Percentiles rank a stretch among this genome's conserved stretches.
Conservation (phyloP, 768 basidiomycete genomes). For the Xerocomellus intermedius region DNA sequence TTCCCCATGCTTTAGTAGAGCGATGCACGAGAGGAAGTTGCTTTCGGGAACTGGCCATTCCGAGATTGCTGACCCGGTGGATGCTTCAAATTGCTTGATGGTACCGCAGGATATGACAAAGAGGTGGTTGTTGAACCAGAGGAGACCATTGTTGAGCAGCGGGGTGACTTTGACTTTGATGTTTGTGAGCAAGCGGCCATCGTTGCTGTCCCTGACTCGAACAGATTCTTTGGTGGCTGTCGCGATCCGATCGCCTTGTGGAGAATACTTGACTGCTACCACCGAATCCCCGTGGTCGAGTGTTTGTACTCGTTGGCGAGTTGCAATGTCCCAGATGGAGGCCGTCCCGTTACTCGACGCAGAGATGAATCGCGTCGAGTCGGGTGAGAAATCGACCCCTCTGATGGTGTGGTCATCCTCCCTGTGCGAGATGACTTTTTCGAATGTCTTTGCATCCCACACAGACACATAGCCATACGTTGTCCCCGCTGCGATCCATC, state of each 20-base stretch:
- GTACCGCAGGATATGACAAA: background rate
- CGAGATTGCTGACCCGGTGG: background rate
- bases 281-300: background rate
- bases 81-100: background rate
- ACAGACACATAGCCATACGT: too few species aligned
- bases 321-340: background rate
- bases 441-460: too few species aligned
- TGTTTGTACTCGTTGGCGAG: background rate
- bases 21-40: accelerated
- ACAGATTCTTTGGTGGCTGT: background rate
- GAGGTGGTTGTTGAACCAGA: background rate
- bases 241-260: background rate
- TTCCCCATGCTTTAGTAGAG: background rate
- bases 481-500: too few species aligned
- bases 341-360: background rate
- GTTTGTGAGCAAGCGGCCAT: background rate
- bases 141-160: background rate
- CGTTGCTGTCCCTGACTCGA: background rate
- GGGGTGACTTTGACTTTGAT: background rate
- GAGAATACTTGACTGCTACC: background rate
- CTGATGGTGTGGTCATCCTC: too few species aligned
- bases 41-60: background rate
- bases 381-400: constrained; percentile 4
- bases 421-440: too few species aligned
- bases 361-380: background rate